Evolutionary conservation across 306 rosid genomes (phyloP), one percentile per base, ranked within the genome.

Genomic region (Inga laurina): DNA sequence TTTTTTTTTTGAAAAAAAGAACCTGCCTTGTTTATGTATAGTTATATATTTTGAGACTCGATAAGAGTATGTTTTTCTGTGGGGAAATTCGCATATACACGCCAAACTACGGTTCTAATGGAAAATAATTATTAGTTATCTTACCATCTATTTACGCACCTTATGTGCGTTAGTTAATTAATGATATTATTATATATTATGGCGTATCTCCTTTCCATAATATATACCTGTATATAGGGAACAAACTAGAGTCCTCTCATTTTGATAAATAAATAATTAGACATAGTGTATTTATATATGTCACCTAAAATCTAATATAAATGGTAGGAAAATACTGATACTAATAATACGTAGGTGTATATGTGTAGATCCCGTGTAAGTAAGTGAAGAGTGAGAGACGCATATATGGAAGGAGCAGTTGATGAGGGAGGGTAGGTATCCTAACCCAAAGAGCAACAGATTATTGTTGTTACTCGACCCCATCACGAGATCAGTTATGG

Each of bases 401-500:
- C 75, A 4, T 16, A 14, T 49, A 77, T 73, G 82, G 59, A 84
- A 52, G 91, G 93, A 91, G 91, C 81, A 35, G 93, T 89, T 91
- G 84, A 62, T 70, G 80, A 80, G 82, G 71, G 84, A 81, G 88
- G 89, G 91, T 89, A 89, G 97, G 96, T 91, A 75, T 77, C 85
- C 88, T 88, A 77, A 84, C 85, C 96, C 81, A 76, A 84, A 81
- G 76, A 77, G 85, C 80, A 87, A 80, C 77, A 87, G 73, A 86
- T 87, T 88, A 89, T 82, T 81, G 79, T 86, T 84, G 76, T 76
- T 74, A 75, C 54, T 73, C 52, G 76, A 83, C 86, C 43, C 91
- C 87, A 24, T 27, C 90, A 87, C 84, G 70, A 83, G 88, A 73
- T 79, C 77, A 78, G 82, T 80, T 86, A 82, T 27, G 66, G 72